Evolutionary conservation across 2,329 filamentous ascomycete species (phyloP), one percentile per base, ranked within the genome.

Genomic region (Canariomyces notabilis): DNA sequence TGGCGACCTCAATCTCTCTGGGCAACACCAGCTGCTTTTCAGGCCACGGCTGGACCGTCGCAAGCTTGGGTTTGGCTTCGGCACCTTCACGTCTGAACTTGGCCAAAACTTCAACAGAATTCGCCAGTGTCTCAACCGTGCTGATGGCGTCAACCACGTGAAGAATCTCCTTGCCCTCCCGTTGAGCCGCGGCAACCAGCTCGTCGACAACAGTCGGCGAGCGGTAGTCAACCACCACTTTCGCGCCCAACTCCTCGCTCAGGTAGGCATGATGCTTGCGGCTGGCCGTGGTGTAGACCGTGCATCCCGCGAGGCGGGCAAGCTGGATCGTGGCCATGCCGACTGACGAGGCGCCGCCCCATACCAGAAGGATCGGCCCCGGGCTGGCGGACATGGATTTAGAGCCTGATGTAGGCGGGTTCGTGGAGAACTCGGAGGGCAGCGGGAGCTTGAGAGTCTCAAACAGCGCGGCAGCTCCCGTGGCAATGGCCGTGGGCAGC

Each of bases 241-340:
- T 29, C 2, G 44, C 49, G n/a, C 52, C 52, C 2, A 52, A 16
- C n/a, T n/a, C n/a, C 9, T 18, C 9, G 5, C 42, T 29, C 26
- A 54, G 22, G 2, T 12, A 9, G 1, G n/a, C 52, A 20, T 49
- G 50, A 11, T 52, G 48, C 11, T 31, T 29, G 5, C 20, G 22
- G 18, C 35, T 42, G 4, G 52, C 52, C 6, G 47, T 45, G 2
- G 49, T 42, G 16, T 44, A 43, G 7, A 52, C 46, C 0, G 18
- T 40, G 14, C 44, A 36, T 20, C 49, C 49, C 1, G 64, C 62
- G 5, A 61, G 41, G 9, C 64, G 64, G 3, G 68, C 57, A 12
- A 68, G 59, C 49, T 68, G 65, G 22, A 69, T 61, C 12, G 61
- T 60, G 3, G 58, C 54, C 2, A 59, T 52, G 5, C 66, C 67